phyloP scores from a whole-genome alignment of 1,284 basidiomycete species.

The Ganoderma meredithae region DNA sequence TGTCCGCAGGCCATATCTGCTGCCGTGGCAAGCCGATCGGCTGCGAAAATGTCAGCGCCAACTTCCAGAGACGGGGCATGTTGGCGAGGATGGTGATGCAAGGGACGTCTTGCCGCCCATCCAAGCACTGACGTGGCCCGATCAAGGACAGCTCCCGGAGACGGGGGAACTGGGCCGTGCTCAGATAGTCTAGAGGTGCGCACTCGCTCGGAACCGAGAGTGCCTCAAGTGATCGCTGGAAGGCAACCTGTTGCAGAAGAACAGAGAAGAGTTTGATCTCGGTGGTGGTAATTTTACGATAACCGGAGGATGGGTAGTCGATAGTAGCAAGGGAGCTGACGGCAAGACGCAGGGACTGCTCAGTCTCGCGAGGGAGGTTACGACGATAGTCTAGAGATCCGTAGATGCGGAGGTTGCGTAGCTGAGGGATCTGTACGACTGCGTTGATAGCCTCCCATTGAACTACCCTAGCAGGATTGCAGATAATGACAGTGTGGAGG shows the following conservation, averaged over 20 bases:
- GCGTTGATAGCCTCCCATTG: constrained; percentile 6
- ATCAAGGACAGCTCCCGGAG: neutral
- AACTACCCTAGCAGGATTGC: neutral
- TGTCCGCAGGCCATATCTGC: neutral
- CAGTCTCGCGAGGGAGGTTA: neutral
- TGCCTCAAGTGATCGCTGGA: neutral
- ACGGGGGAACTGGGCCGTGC: neutral
- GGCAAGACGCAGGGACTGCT: neutral
- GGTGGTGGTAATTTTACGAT: neutral
- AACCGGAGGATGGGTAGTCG: neutral
- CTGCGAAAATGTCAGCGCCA: neutral
- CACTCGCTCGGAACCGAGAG: neutral
- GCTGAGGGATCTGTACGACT: neutral
- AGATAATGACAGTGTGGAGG: neutral
- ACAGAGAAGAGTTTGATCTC: neutral
- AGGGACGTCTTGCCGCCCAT: neutral
- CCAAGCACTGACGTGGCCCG: neutral
- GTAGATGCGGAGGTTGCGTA: neutral
- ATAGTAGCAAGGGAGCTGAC: neutral
- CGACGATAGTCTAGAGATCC: neutral
- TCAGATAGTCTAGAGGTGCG: neutral
- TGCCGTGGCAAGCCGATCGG: neutral
- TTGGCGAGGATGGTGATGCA: neutral
- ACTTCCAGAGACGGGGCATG: neutral
- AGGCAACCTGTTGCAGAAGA: neutral